Percentiles rank a stretch among this genome's conserved stretches.
Evolutionary conservation across 1,139 yeast genomes (phyloP).

Genomic region (Pichia sp.): DNA sequence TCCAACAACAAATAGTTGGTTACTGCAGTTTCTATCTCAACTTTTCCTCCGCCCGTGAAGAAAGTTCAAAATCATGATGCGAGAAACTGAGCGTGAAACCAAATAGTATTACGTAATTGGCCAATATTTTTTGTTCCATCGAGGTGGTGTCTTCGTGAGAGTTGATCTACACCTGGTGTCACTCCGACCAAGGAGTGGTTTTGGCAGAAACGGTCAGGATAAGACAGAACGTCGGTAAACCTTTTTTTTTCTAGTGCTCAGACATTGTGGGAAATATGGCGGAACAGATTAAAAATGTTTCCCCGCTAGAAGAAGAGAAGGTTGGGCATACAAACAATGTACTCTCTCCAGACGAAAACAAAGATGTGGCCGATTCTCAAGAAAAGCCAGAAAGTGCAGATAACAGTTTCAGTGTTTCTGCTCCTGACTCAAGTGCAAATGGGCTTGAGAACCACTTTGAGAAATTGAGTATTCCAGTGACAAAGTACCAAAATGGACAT

Average conservation of each 20-base stretch:
- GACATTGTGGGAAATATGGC: neutral
- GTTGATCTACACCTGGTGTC: neutral
- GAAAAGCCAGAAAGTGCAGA: neutral
- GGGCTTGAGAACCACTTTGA: slow-evolving; percentile 13
- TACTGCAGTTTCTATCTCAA: neutral
- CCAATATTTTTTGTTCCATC: neutral
- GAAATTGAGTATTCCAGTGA: slow-evolving; percentile 9
- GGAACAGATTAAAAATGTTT: neutral
- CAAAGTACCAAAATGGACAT: neutral
- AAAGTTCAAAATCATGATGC: neutral
- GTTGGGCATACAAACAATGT: neutral
- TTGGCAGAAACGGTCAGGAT: neutral
- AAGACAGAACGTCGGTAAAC: neutral
- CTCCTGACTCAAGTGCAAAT: neutral
- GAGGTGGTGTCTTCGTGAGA: neutral
- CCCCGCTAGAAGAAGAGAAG: neutral
- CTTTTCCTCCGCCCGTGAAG: neutral
- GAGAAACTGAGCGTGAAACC: neutral
- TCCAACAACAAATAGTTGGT: neutral
- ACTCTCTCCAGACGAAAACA: neutral
- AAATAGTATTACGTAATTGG: neutral
- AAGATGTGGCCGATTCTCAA: neutral
- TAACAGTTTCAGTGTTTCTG: neutral
- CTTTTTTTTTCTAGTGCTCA: neutral
- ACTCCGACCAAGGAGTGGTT: neutral